phyloP scores from a whole-genome alignment of 306 rosid species.

The Ormosia semicastrata region DNA sequence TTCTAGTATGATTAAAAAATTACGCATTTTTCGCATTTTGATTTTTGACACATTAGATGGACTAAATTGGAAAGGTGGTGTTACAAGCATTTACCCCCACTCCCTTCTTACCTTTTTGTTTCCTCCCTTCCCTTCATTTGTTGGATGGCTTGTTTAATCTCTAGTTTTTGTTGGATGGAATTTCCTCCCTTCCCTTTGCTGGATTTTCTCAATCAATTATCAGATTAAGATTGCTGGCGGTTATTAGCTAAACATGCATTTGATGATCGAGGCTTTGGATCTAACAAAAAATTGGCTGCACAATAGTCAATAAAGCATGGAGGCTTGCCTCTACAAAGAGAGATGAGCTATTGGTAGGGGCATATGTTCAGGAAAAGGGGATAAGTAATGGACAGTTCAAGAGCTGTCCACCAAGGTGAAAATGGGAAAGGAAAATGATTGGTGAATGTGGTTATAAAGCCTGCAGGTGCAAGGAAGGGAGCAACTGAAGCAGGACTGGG shows the following conservation, averaged over 20 bases:
- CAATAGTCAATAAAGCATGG: background rate
- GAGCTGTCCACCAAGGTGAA: constrained; percentile 1
- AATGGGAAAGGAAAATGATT: background rate
- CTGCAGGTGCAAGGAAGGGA: background rate
- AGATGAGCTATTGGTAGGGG: background rate
- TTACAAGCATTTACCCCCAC: background rate
- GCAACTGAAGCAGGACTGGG: background rate
- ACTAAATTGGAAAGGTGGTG: background rate
- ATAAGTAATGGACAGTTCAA: background rate
- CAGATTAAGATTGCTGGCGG: constrained; percentile 9
- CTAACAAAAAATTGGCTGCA: background rate
- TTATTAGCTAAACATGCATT: background rate
- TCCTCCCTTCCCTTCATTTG: background rate
- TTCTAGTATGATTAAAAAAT: background rate
- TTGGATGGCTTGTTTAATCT: background rate
- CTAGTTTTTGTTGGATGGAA: background rate
- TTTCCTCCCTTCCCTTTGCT: background rate
- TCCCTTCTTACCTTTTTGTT: background rate
- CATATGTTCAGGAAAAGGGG: background rate
- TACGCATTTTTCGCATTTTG: background rate
- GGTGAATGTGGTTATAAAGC: background rate
- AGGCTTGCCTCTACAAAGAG: constrained; percentile 8
- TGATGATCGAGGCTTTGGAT: background rate
- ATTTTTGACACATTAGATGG: background rate
- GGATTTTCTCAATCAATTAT: constrained; percentile 1